phyloP scores from a whole-genome alignment of 371 early-diverging fungal species.

The Entomophthora muscae region DNA sequence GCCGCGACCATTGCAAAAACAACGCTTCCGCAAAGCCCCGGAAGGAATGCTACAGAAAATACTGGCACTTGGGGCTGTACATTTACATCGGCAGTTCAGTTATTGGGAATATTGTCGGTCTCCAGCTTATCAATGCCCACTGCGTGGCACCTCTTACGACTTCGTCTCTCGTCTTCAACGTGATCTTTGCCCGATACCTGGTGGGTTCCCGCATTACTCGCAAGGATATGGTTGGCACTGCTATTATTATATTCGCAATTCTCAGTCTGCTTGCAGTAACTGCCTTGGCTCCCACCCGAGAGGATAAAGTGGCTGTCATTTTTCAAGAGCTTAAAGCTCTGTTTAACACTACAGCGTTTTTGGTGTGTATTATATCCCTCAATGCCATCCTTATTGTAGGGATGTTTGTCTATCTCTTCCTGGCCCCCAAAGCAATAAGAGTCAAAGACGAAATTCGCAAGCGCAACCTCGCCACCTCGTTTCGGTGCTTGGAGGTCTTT shows the following conservation, averaged over 20 bases:
- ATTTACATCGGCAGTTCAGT: constrained; percentile 41
- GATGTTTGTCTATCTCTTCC: constrained; percentile 17
- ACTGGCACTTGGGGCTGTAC: constrained; percentile 48
- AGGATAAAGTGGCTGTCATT: constrained; percentile 27
- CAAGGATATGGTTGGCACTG: constrained; percentile 44
- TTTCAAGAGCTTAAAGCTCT: constrained; percentile 31
- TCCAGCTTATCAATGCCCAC: constrained; percentile 40
- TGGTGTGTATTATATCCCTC: constrained; percentile 40
- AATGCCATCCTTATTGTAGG: constrained; percentile 28
- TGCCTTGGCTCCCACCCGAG: neutral
- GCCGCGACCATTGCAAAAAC: no score
- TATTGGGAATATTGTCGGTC: constrained; percentile 40
- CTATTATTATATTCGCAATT: constrained; percentile 39
- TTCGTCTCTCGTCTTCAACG: no score
- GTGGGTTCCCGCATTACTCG: constrained; percentile 42
- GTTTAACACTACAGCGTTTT: constrained; percentile 32
- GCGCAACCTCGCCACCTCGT: constrained; percentile 37
- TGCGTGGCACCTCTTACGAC: constrained; percentile 54
- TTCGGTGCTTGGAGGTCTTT: constrained; percentile 41
- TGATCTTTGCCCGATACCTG: constrained; percentile 42
- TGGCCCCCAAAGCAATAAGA: constrained; percentile 21
- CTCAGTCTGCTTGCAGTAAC: constrained; percentile 45
- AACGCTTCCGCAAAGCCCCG: no score
- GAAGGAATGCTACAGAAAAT: no score
- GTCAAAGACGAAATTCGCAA: constrained; percentile 30